These are phyloP conservation scores for Corchorus olitorius DNA, from an alignment of 345 rosid species.

Conservation along the genomic window DNA sequence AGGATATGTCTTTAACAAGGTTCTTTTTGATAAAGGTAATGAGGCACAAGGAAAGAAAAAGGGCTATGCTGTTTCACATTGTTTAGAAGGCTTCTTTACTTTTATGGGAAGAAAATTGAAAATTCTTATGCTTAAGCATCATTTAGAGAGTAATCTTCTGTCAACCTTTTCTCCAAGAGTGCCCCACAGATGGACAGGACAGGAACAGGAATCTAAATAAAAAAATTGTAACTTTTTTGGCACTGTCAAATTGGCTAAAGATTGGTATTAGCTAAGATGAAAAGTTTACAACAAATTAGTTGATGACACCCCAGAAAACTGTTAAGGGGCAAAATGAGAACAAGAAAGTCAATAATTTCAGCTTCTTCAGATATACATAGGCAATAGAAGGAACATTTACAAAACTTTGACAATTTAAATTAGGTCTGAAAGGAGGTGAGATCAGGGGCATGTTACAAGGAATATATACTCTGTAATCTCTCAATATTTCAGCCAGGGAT, in stretches of 20 bases:
- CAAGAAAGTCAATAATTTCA: not conserved
- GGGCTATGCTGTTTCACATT: conserved; percentile 7
- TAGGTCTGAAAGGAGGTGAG: not conserved
- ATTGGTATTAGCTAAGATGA: not conserved
- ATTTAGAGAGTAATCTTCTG: conserved; percentile 14
- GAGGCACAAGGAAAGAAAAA: conserved; percentile 1
- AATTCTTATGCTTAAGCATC: conserved; percentile 14
- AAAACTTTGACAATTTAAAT: not conserved
- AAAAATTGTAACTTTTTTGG: conserved; percentile 6
- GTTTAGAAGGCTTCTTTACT: conserved; percentile 34
- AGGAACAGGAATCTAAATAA: conserved; percentile 31
- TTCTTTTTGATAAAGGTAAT: conserved; percentile 25
- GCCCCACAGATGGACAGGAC: conserved; percentile 33
- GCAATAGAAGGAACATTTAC: not conserved
- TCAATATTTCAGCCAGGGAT: not conserved
- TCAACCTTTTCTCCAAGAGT: conserved; percentile 26
- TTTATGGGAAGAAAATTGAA: not conserved
- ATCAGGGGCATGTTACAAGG: not conserved
- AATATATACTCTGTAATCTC: not conserved
- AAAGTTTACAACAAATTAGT: not conserved
- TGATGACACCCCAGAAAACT: not conserved
- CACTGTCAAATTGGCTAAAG: not conserved
- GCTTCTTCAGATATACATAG: not conserved
- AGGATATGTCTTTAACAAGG: not conserved
- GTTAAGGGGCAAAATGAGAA: not conserved